Evolutionary conservation across 495 filamentous ascomycete genomes (phyloP).

Genomic region (Penicillium nucicola): DNA sequence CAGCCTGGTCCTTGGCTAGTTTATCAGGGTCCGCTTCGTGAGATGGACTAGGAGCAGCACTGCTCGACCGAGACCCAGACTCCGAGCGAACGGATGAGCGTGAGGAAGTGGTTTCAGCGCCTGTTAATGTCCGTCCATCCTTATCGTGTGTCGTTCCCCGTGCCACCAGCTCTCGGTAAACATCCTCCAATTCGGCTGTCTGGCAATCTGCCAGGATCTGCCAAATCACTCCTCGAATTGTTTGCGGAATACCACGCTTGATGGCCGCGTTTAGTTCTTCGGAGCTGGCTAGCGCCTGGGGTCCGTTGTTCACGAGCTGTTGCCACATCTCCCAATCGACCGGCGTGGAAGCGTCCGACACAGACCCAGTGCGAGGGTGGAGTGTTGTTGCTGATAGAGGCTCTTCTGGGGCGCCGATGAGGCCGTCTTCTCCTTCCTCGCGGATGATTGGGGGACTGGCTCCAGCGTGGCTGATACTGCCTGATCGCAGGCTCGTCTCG

Average conservation of each 20-base stretch:
- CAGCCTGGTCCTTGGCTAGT: constrained; percentile 62
- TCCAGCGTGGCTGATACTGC: constrained; percentile 49
- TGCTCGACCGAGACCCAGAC: constrained; percentile 57
- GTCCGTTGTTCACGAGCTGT: constrained; percentile 87
- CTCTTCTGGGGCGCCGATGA: constrained; percentile 14
- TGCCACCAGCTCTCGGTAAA: constrained; percentile 78
- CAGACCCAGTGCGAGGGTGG: constrained; percentile 63
- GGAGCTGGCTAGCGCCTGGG: constrained; percentile 79
- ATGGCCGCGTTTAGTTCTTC: constrained; percentile 89
- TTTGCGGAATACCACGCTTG: constrained; percentile 88
- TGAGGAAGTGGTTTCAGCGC: constrained; percentile 60
- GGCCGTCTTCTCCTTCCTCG: constrained; percentile 51
- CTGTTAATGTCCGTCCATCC: constrained; percentile 49
- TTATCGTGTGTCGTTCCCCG: constrained; percentile 79
- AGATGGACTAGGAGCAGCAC: constrained; percentile 55
- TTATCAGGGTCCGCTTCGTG: constrained; percentile 64
- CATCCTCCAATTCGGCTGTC: constrained; percentile 81
- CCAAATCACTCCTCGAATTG: constrained; percentile 95
- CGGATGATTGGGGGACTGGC: constrained; percentile 51
- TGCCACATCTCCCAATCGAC: constrained; percentile 99
- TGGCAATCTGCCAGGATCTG: constrained; percentile 94
- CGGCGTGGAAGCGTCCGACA: constrained; percentile 56
- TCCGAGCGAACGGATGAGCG: constrained; percentile 78
- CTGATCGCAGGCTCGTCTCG: constrained; percentile 32
- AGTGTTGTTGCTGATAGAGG: constrained; percentile 44